phyloP scores from a whole-genome alignment of 176 grass and related monocot genomes.

The Carex littledalei region DNA sequence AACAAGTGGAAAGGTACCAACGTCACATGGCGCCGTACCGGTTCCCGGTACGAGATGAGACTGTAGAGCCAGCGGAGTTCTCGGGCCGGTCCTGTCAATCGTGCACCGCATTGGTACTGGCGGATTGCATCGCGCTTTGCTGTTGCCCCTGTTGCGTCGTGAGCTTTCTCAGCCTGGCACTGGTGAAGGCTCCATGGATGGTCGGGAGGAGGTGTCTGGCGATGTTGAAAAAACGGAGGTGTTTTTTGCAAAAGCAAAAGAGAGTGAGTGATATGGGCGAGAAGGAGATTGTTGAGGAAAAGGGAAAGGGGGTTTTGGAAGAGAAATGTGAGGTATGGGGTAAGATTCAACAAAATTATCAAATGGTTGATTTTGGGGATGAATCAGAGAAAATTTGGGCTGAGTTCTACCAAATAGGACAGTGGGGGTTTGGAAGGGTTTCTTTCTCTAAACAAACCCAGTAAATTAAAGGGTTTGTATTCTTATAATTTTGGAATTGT shows the following conservation, averaged over 20 bases:
- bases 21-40: background rate
- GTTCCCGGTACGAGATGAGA: background rate
- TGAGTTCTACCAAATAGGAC: slow-evolving; percentile 57
- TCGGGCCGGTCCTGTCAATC: slow-evolving; percentile 45
- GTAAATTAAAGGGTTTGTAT: slow-evolving; percentile 22
- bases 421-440: slow-evolving; percentile 84
- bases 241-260: slow-evolving; percentile 14
- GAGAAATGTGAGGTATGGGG: slow-evolving; percentile 19
- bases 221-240: slow-evolving; percentile 14
- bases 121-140: slow-evolving; percentile 63
- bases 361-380: slow-evolving; percentile 13
- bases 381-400: slow-evolving; percentile 34
- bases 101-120: slow-evolving; percentile 51
- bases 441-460: slow-evolving; percentile 44
- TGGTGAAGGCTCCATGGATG: slow-evolving; percentile 55
- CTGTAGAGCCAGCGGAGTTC: slow-evolving; percentile 42
- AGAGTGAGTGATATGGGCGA: slow-evolving; percentile 33
- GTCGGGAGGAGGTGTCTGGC: slow-evolving; percentile 30
- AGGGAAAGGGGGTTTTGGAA: background rate
- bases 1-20: background rate
- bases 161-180: slow-evolving; percentile 33
- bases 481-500: background rate
- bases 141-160: slow-evolving; percentile 73
- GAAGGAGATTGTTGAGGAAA: background rate
- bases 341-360: background rate